These are phyloP conservation scores for Jamesozyma spencerorum DNA, from an alignment of 805 yeast species.

Conservation along the genomic window DNA sequence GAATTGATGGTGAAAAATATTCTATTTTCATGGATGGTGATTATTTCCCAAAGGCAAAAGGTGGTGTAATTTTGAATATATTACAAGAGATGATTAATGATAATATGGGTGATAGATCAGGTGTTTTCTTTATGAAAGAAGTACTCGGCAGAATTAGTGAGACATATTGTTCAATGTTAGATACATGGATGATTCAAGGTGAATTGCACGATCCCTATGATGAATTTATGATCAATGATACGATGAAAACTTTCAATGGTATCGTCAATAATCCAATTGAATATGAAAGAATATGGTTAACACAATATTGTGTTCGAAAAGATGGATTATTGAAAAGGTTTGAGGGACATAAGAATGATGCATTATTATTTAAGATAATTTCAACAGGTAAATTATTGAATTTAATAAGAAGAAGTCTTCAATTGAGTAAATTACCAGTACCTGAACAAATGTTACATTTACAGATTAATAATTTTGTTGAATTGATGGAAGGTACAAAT, in stretches of 20 bases:
- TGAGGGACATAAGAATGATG: conserved; percentile 38
- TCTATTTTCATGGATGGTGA: conserved; percentile 37
- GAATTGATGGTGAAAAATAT: conserved; percentile 28
- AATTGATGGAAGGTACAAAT: conserved; percentile 31
- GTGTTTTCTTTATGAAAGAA: conserved; percentile 37
- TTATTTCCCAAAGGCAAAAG: conserved; percentile 53
- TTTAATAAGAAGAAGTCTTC: conserved; percentile 36
- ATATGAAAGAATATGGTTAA: conserved; percentile 62
- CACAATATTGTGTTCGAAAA: conserved; percentile 59
- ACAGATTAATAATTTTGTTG: conserved; percentile 6
- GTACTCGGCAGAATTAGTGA: conserved; percentile 51
- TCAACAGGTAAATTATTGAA: conserved; percentile 80
- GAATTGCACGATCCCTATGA: conserved; percentile 65
- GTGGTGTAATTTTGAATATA: conserved; percentile 62
- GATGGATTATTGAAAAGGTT: conserved; percentile 72
- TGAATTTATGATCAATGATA: conserved; percentile 65
- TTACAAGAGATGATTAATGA: conserved; percentile 49
- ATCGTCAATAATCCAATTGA: conserved; percentile 10
- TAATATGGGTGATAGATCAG: conserved; percentile 59
- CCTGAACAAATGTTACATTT: neutral
- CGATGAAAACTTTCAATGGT: conserved; percentile 13
- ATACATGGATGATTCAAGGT: conserved; percentile 74
- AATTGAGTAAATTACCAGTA: conserved; percentile 12
- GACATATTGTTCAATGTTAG: conserved; percentile 59
- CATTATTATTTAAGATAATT: conserved; percentile 43